A percentile compares a stretch with the other conserved stretches of the same genome.
Conservation (phyloP, 148 eudicot genomes). For the Amaranthus hypochondriacus region DNA sequence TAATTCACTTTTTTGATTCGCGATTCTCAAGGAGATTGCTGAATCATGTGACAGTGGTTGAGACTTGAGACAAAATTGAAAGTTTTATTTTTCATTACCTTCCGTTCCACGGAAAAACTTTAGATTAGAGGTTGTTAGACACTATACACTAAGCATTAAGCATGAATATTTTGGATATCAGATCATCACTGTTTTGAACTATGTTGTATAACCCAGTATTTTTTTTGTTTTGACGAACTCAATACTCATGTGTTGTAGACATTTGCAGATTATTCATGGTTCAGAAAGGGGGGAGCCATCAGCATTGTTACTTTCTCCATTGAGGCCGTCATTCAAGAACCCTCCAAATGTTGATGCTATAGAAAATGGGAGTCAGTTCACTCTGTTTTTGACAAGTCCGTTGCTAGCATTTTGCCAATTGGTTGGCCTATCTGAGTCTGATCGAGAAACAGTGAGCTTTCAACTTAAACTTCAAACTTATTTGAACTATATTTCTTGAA, state of each 20-base stretch:
- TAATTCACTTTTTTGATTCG: too few relatives aligned
- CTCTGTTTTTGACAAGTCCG: conserved; percentile 84
- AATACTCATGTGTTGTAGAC: conserved; percentile 12
- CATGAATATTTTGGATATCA: not conserved
- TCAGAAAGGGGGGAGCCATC: conserved; percentile 88
- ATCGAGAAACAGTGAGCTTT: conserved; percentile 49
- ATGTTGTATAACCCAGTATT: not conserved
- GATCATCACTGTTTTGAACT: not conserved
- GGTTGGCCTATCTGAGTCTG: conserved; percentile 55
- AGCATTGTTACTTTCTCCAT: conserved; percentile 78
- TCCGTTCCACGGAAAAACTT: too few relatives aligned
- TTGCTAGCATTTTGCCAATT: conserved; percentile 87
- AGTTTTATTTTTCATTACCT: too few relatives aligned
- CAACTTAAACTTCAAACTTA: not conserved
- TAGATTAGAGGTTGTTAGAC: too few relatives aligned
- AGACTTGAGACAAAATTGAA: too few relatives aligned
- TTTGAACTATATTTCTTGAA: not conserved
- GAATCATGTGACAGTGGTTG: not conserved
- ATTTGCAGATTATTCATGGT: conserved; percentile 81
- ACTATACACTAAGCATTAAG: too few relatives aligned
- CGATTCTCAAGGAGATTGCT: not conserved
- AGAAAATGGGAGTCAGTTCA: conserved; percentile 78
- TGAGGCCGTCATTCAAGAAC: conserved; percentile 55
- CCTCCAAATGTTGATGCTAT: conserved; percentile 38
- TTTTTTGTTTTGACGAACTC: conserved; percentile 8